Conservation (phyloP, 2,329 filamentous ascomycete species). For the Ascochyta clinopodiicola region DNA sequence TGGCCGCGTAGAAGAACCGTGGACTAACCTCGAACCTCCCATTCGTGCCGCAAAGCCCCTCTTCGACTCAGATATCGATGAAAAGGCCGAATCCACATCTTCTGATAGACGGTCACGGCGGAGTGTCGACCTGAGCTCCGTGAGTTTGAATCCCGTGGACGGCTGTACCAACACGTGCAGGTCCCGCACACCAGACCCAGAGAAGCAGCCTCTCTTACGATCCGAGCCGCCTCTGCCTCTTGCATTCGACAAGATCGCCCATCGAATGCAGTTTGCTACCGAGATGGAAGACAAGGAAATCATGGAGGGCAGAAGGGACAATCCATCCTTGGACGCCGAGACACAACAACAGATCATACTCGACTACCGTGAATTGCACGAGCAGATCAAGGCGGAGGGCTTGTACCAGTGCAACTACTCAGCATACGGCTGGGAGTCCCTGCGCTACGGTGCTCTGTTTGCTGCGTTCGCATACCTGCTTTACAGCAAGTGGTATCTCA, state of each 20-base stretch:
- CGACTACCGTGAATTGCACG: slow-evolving; percentile 65
- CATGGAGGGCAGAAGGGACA: slow-evolving; percentile 42
- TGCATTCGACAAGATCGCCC: slow-evolving; percentile 24
- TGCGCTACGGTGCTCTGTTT: slow-evolving; percentile 63
- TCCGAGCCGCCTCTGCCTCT: slow-evolving; percentile 13
- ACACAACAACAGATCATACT: slow-evolving; percentile 62
- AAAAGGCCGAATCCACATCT: slow-evolving; percentile 17
- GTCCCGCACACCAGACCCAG: slow-evolving; percentile 25
- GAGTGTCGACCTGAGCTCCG: slow-evolving; percentile 40
- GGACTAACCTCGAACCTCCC: slow-evolving; percentile 66
- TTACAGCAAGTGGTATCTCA: slow-evolving; percentile 61
- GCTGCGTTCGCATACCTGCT: slow-evolving; percentile 56
- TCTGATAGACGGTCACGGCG: slow-evolving; percentile 19
- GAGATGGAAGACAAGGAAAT: slow-evolving; percentile 48
- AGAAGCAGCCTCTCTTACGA: slow-evolving; percentile 30
- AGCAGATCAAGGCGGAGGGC: slow-evolving; percentile 61
- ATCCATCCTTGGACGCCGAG: slow-evolving; percentile 60
- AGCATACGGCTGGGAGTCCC: slow-evolving; percentile 65
- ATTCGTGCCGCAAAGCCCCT: slow-evolving; percentile 59
- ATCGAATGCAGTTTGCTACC: slow-evolving; percentile 42
- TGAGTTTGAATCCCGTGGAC: slow-evolving; percentile 33
- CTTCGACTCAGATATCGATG: slow-evolving; percentile 18
- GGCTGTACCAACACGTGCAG: slow-evolving; percentile 26
- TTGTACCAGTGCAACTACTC: slow-evolving; percentile 65
- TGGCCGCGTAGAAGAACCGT: slow-evolving; percentile 62